Evolutionary conservation across 768 basidiomycete species (phyloP).

Genomic region (Leucosporidium yakuticum): DNA sequence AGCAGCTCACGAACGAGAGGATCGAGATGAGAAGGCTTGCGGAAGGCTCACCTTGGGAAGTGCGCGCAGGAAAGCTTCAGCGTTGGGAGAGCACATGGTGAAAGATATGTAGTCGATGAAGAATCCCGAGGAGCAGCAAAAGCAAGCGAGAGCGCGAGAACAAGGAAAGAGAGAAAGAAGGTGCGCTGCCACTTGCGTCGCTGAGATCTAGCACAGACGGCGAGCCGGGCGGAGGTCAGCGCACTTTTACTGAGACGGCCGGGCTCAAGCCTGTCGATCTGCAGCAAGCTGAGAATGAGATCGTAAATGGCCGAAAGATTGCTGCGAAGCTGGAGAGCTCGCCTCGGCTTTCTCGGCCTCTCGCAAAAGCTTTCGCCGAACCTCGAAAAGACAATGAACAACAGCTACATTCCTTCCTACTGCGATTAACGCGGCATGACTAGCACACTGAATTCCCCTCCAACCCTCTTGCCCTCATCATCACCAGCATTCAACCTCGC

Average conservation of each 20-base stretch:
- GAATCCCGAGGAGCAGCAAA: neutral
- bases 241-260: neutral
- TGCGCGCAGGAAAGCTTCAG: constrained; percentile 16
- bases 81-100: constrained; percentile 5
- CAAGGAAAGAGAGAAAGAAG: neutral
- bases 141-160: neutral
- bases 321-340: neutral
- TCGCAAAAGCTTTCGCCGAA: neutral
- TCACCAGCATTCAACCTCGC: constrained; percentile 2
- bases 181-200: neutral
- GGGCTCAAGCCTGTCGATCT: neutral
- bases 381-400: neutral
- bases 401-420: neutral
- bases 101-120: neutral
- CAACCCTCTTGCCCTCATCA: neutral
- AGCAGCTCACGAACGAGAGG: neutral
- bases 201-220: neutral
- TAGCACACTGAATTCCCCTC: neutral
- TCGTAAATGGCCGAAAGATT: neutral
- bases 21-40: neutral
- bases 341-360: neutral
- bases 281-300: neutral
- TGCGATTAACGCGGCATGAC: neutral
- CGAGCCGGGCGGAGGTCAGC: neutral
- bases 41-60: constrained; percentile 19